Evolutionary conservation across 2,329 filamentous ascomycete species (phyloP), one percentile per base, ranked within the genome.

Genomic region (Dryadomyces sulphureus): DNA sequence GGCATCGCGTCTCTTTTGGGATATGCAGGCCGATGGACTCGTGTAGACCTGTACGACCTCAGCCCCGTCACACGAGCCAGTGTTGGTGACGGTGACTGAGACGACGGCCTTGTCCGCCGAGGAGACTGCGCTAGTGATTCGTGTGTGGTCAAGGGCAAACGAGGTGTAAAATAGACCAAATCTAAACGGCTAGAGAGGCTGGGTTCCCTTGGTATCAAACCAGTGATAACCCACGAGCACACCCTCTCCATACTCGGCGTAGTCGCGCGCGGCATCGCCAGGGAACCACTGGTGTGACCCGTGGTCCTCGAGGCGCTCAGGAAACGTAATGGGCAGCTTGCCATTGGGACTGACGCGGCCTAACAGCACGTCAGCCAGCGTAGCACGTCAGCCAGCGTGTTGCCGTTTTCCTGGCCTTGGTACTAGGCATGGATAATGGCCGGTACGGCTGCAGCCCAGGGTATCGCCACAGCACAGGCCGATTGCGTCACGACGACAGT

Each of bases 371-470:
- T 38, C 32, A 0, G 82, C 84, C 50, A 93, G 81, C 11, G 79
- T 80, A 43, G 41, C 25, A 27, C 20, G 34, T 38, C 32, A 0
- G 82, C 84, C 50, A 93, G 81, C 11, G 79, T 80, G 56, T 89
- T 87, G 6, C 85, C 86, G 5, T 81, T 82, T 64, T 92, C 85
- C 56, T 92, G 86, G n/a, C 86, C 85, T 49, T 84, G 83, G 56
- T 88, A 92, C 84, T 84, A 92, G 7, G 84, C 84, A 56, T 90
- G 82, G 1, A 88, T 79, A 79, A 85, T 14, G 21, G 45, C 42
- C 7, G 43, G 43, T 2, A 41, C 46, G 9, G 14, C 25, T 6
- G 38, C 43, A 6, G n/a, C 43, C 49, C 46, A 50, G 80, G 27
- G 27, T 79, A 87, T 81, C 46, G 73, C 69, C 21, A 84, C 73